Evolutionary conservation across 768 basidiomycete genomes (phyloP), one percentile per base, ranked within the genome.

Genomic region (Crassisporium funariophilum): DNA sequence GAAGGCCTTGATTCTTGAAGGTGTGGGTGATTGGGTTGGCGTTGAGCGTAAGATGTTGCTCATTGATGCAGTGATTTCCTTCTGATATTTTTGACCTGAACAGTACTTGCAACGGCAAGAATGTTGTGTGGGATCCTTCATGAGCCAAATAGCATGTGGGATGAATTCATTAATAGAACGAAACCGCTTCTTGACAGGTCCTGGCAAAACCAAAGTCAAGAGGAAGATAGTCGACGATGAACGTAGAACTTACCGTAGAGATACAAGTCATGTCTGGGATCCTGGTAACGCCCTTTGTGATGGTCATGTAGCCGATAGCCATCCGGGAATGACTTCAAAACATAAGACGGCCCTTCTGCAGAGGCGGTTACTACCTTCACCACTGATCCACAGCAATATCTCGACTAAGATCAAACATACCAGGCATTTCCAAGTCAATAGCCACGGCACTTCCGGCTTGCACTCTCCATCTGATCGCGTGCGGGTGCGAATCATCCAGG

Each of bases 101-200:
- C 88, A 91, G 55, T 91, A 91, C 60, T 89, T 90, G 70, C 89
- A 92, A 23, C 67, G 66, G 57, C 89, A 92, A 34, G 75, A 75
- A 49, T 75, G 29, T 31, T 11, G 59, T 2, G 69, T 70, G 0
- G 69, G 58, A 48, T 88, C 83, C 5, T 71, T 70, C 62, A 84
- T 72, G 8, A 93, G 77, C 90, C 90, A 93, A 47, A 83, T 71
- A 2, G 87, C 87, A 56, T 94, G 91, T 4, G 90, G 89, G 37
- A 86, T 78, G 61, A 93, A 91, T 60, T 94, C 91, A 38, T 86
- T 85, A n/a, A 83, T 71, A 10, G 90, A 91, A 34, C 91, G 86
- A 64, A 91, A 93, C 24, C 71, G 69, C 33, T 61, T 62, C 44
- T 70, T 77, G 22, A 67, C 69, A 31, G 73, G 66, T 2, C 83